phyloP scores from a whole-genome alignment of 345 rosid genomes.

The Salix purpurea region DNA sequence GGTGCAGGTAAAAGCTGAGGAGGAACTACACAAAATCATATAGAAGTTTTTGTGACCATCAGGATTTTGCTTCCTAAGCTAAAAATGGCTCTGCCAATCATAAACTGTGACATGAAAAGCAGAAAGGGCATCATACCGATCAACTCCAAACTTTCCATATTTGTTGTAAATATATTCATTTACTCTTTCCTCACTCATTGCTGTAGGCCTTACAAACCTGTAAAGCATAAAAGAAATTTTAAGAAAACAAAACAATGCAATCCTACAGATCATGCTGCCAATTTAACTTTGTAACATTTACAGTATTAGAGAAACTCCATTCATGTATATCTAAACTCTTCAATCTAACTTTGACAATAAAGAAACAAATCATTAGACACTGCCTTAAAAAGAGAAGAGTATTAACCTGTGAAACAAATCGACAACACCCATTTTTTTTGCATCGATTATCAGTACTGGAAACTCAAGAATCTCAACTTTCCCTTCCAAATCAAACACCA shows the following conservation, averaged over 20 bases:
- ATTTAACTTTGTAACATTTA: neutral
- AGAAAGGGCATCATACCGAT: conserved; percentile 50
- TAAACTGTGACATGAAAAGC: neutral
- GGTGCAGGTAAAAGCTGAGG: neutral
- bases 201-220: conserved; percentile 86
- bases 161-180: conserved; percentile 74
- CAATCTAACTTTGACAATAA: neutral
- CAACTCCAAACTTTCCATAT: conserved; percentile 86
- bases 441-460: conserved; percentile 70
- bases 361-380: neutral
- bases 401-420: conserved; percentile 87
- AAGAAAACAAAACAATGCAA: neutral
- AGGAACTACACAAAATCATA: neutral
- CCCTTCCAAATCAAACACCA: conserved; percentile 91
- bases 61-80: neutral
- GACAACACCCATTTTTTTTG: conserved; percentile 54
- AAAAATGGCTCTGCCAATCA: neutral
- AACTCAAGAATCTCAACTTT: conserved; percentile 93
- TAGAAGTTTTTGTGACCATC: neutral
- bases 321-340: neutral
- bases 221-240: neutral
- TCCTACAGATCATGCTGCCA: neutral
- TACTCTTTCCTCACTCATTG: conserved; percentile 68
- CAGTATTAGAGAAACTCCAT: neutral
- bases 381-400: neutral